Percentiles rank a stretch among this genome's conserved stretches.
Conservation (phyloP, 257 asterid genomes). For the Ilex asprella region DNA sequence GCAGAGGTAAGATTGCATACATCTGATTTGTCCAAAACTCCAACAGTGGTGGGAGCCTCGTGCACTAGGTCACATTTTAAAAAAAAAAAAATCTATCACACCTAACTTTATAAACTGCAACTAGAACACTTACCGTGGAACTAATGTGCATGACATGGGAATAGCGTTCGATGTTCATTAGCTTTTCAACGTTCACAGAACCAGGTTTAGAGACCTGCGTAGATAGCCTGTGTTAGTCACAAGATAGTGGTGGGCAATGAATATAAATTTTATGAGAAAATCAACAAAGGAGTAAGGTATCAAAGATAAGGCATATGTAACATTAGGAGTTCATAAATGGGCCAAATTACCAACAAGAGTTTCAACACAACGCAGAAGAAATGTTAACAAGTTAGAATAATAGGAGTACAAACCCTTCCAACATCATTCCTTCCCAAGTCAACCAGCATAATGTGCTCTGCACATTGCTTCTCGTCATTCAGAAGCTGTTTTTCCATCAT, state of each 20-base stretch:
- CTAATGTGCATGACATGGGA: constrained; percentile 99
- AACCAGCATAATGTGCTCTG: constrained; percentile 98
- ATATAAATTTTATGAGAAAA: background rate
- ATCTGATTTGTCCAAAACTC: no score
- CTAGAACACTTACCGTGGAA: constrained; percentile 63
- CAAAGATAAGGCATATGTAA: background rate
- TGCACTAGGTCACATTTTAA: no score
- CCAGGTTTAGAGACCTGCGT: constrained; percentile 90
- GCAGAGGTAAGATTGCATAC: no score
- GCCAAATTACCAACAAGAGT: no score
- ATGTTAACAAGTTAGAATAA: background rate
- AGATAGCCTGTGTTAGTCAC: constrained; percentile 2
- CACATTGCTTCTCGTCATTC: constrained; percentile 84
- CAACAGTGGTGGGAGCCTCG: no score
- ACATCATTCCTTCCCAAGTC: constrained; percentile 99
- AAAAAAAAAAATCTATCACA: background rate
- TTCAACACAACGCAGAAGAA: background rate
- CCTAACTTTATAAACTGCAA: background rate
- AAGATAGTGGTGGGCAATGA: background rate
- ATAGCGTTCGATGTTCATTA: constrained; percentile 93
- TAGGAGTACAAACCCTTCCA: constrained; percentile 64
- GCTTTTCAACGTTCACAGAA: constrained; percentile 87
- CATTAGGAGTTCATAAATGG: background rate
- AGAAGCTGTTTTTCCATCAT: constrained; percentile 87
- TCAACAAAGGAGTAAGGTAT: background rate